Percentiles rank a stretch among this genome's conserved stretches.
These are phyloP conservation scores for Tetracladium setigerum DNA, from an alignment of 495 filamentous ascomycete species.

Conservation along the genomic window DNA sequence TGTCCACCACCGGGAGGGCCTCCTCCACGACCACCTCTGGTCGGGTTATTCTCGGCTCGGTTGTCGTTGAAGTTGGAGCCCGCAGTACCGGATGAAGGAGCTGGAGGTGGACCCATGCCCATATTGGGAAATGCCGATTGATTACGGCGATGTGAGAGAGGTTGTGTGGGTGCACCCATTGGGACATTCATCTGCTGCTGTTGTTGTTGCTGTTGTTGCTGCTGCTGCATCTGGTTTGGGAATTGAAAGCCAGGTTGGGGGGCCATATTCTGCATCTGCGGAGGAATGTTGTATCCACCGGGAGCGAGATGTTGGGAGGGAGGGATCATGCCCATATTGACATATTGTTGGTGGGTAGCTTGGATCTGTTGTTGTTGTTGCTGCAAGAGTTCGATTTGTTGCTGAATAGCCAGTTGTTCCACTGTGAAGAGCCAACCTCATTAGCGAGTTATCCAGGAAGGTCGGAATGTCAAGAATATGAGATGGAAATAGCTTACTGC, in stretches of 20 bases:
- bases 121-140: constrained; percentile 94
- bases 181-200: constrained; percentile 50
- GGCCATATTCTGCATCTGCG: constrained; percentile 69
- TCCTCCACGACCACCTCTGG: constrained; percentile 70
- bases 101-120: constrained; percentile 87
- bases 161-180: constrained; percentile 69
- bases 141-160: constrained; percentile 90
- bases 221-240: constrained; percentile 69
- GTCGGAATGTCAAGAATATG: constrained; percentile 5
- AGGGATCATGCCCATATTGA: constrained; percentile 90
- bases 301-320: constrained; percentile 70
- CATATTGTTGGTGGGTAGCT: constrained; percentile 91
- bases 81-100: constrained; percentile 91
- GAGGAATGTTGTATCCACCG: constrained; percentile 58
- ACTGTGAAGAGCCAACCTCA: constrained; percentile 41
- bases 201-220: constrained; percentile 69
- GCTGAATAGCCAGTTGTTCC: constrained; percentile 98
- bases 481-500: constrained; percentile 35
- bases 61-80: constrained; percentile 72
- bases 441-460: constrained; percentile 15
- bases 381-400: constrained; percentile 96
- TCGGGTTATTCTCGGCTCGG: constrained; percentile 55
- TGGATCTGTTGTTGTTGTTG: constrained; percentile 98
- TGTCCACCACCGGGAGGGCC: constrained; percentile 70
- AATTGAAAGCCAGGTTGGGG: constrained; percentile 89